Evolutionary conservation across 371 early-diverging fungal genomes (phyloP), one percentile per base, ranked within the genome.

Genomic region (Syncephalastrum monosporum): DNA sequence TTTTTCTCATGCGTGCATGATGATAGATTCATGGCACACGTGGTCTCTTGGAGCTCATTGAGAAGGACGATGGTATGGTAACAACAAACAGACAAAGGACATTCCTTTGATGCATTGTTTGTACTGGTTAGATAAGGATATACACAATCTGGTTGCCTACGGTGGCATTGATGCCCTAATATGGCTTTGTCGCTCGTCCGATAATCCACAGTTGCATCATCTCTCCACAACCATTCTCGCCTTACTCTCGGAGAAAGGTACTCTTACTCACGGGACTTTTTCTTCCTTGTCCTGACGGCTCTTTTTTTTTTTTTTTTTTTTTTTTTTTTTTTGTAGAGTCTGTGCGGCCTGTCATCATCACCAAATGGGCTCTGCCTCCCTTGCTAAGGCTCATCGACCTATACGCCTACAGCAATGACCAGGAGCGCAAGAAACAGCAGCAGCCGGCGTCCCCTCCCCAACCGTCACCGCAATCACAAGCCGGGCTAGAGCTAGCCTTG

Each of bases 81-180:
- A 23, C 45, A 41, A 21, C 16, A 47, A 46, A 19, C 21, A 56
- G 33, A 23, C 45, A 41, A 21, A 15, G 38, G 47, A 19, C 41
- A 56, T 56, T 14, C 24, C 33, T 56, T 15, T 27, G 21, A 43
- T 21, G 2, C 0, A 33, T 33, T 21, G 50, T 19, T 50, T 46
- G 15, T 57, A 23, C 4, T 21, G 25, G 45, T n/a, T 70, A 85
- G 86, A 75, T 33, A 69, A 77, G 42, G 79, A 75, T 42, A 53
- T 84, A 6, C 74, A 76, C 33, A 75, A 72, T 52, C 68, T 86
- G 45, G 65, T 84, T 4, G 79, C 67, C 24, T 69, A 86, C 53
- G 86, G 86, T 3, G 84, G 84, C 17, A 60, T 86, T 17, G 86
- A 86, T 67, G 83, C 86, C 6, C 57, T 83, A 25, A 68, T 86